Evolutionary conservation across 1,284 basidiomycete species (phyloP), one percentile per base, ranked within the genome.

Genomic region (Puccinia hordei): DNA sequence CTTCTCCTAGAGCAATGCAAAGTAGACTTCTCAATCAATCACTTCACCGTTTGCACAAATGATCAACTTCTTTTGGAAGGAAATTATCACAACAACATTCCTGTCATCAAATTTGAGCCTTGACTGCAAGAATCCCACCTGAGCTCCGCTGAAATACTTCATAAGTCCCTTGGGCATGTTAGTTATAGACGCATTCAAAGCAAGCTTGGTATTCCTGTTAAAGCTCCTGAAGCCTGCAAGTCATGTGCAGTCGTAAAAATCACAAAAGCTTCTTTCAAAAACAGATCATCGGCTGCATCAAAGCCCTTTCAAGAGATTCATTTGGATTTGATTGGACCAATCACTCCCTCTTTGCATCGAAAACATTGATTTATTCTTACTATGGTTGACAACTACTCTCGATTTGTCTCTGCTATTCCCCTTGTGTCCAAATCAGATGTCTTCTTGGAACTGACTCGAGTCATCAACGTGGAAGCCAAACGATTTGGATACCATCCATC

Each of bases 251-350:
- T 41, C 2, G 35, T 46, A 2, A 68, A 68, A 46, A 68, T 46
- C n/a, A 68, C 65, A 13, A 44, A 68, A 38, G 65, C 65, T 27
- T 68, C 65, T 13, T 68, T 24, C 33, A 46, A 46, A 49, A 2
- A 2, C 22, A 2, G 65, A 68, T 44, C 65, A 19, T 68, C 65
- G 6, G 2, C 6, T 2, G 65, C 22, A 41, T 46, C 13, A n/a
- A n/a, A n/a, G n/a, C n/a, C n/a, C n/a, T n/a, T n/a, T n/a, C n/a
- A n/a, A n/a, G n/a, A n/a, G n/a, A 30, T 68, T 22, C 38, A 68
- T 30, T 15, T 68, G 10, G 38, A 68, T 22, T 24, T 46, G 8
- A 68, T 68, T n/a, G 65, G 65, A 2, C 65, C 65, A 8, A 68
- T 68, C 17, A 17, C 22, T 24, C 65, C 65, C 8, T n/a, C 22